Percentiles rank a stretch among this genome's conserved stretches.
Conservation (phyloP, 345 rosid species). For the Salix dunnii region DNA sequence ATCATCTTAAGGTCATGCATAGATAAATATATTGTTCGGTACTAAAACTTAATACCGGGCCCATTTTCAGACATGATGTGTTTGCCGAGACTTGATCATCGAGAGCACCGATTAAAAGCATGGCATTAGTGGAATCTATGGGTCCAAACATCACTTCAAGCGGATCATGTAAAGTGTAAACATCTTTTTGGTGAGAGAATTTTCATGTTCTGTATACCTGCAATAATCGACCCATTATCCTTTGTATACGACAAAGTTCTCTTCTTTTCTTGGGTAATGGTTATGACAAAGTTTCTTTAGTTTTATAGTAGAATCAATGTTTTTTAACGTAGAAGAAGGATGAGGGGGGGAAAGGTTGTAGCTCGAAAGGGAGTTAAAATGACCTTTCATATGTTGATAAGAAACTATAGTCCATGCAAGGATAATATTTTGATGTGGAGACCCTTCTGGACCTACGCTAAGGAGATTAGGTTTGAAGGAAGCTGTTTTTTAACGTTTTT, state of each 20-base stretch:
- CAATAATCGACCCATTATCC: neutral
- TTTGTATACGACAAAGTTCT: slow-evolving; percentile 24
- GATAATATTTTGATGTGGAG: slow-evolving; percentile 9
- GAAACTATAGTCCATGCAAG: slow-evolving; percentile 29
- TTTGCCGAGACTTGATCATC: slow-evolving; percentile 28
- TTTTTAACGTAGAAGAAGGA: neutral
- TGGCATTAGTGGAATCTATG: slow-evolving; percentile 38
- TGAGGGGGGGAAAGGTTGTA: slow-evolving; percentile 18
- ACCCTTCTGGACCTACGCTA: slow-evolving; percentile 23
- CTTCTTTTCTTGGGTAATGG: neutral
- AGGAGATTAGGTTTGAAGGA: slow-evolving; percentile 26
- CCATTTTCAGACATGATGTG: slow-evolving; percentile 22
- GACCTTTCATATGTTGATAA: slow-evolving; percentile 39
- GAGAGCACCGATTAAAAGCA: slow-evolving; percentile 38
- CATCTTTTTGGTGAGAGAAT: slow-evolving; percentile 1
- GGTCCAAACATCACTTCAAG: slow-evolving; percentile 26
- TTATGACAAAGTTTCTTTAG: no score
- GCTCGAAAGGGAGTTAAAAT: slow-evolving; percentile 46
- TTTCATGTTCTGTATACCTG: slow-evolving; percentile 1
- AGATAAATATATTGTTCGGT: slow-evolving; percentile 15
- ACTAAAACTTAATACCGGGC: slow-evolving; percentile 20
- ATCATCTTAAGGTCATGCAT: slow-evolving; percentile 41
- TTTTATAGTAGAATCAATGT: no score
- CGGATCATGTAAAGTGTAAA: slow-evolving; percentile 1
- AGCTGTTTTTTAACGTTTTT: slow-evolving; percentile 38